Evolutionary conservation across 1,284 basidiomycete species (phyloP), one percentile per base, ranked within the genome.

Genomic region (Microbotryum violaceum): DNA sequence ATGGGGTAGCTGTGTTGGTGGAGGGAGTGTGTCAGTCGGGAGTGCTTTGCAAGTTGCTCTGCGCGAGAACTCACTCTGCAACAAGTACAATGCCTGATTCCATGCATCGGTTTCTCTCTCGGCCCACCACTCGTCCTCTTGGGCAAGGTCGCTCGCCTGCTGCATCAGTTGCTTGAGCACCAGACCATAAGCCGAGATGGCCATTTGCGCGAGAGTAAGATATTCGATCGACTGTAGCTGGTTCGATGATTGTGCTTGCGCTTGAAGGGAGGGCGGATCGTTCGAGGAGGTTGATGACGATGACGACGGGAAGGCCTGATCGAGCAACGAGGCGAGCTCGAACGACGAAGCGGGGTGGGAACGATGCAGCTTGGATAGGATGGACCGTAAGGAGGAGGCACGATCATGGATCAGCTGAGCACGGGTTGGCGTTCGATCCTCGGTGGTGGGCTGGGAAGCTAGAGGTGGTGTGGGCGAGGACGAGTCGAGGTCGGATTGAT

Each of bases 91-190:
- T 0, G 56, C 60, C 6, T 64, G 62, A 4, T 50, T 37, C 56
- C 56, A 61, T 6, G 65, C 44, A 27, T 65, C 62, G 37, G 61
- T 61, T 57, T 71, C 68, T 4, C 65, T 46, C 1, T 27, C 12
- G 31, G 54, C 57, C 70, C 70, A 71, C 46, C 61, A 71, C 14
- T 64, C 61, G 55, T 71, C 70, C 52, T 66, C 61, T 16, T 54
- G 14, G 7, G 61, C 67, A 20, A 71, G 65, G 21, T 56, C 23
- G 3, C 58, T 56, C 6, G 70, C 70, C 37, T 68, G 58, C 25
- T 64, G 58, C 58, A 71, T 64, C 12, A 71, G 54, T 42, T 54
- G 55, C 27, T 58, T 44, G 44, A 71, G 55, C 23, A 69, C 61
- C 9, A 59, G 25, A 7, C 65, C 67, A 16, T 54, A 65, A 6